Conservation (phyloP, 129 eudicot species). For the Erigeron canadensis region DNA sequence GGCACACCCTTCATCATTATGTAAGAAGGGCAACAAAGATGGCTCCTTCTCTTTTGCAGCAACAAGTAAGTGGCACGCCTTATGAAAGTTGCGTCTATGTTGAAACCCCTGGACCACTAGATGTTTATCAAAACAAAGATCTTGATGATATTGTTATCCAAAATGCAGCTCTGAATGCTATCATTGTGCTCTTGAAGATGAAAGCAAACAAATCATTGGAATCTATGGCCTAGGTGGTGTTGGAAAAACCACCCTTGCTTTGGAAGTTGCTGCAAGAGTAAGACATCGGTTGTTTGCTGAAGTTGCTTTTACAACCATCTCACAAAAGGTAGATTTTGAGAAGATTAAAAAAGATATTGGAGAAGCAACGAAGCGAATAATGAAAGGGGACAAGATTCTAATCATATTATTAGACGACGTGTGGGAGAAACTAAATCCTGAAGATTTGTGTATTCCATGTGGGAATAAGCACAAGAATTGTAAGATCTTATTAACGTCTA, state of each 20-base stretch:
- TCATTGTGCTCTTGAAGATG: slow-evolving; percentile 4
- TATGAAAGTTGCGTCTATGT: slow-evolving; percentile 4
- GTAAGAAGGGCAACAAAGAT: background rate
- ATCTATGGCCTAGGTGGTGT: slow-evolving; percentile 22
- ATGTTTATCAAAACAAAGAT: background rate
- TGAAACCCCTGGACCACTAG: background rate
- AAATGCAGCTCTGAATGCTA: background rate
- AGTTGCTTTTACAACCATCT: too few relatives aligned
- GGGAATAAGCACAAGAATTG: too few relatives aligned
- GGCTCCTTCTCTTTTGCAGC: background rate
- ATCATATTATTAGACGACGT: too few relatives aligned
- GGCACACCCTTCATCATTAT: slow-evolving; percentile 8
- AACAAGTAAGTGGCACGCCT: background rate
- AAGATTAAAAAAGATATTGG: too few relatives aligned
- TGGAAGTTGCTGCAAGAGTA: too few relatives aligned
- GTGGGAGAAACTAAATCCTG: too few relatives aligned
- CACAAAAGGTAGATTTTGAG: too few relatives aligned
- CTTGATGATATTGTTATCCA: slow-evolving; percentile 9
- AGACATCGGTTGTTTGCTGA: too few relatives aligned
- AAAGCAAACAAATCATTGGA: slow-evolving; percentile 24
- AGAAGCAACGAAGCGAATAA: too few relatives aligned
- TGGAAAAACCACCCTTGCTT: slow-evolving; percentile 17
- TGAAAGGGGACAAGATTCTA: too few relatives aligned
- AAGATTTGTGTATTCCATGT: slow-evolving; percentile 13
- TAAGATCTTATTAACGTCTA: too few relatives aligned